A percentile compares a stretch with the other conserved stretches of the same genome.
Conservation (phyloP, 371 early-diverging fungal species). For the Mortierella sp. region DNA sequence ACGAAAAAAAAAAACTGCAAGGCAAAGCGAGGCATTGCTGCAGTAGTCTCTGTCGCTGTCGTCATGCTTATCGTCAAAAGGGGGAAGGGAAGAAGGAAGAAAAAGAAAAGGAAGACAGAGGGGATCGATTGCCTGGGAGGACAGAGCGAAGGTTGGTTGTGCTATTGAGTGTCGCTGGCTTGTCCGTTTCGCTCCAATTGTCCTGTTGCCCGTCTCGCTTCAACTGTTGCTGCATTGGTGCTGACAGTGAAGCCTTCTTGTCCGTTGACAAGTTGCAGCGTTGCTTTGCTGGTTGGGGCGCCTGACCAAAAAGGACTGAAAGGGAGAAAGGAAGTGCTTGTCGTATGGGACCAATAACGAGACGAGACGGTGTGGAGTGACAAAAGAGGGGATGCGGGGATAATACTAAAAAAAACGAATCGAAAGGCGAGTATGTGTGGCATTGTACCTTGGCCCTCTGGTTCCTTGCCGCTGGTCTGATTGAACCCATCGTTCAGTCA, state of each 20-base stretch:
- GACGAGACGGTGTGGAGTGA: not conserved
- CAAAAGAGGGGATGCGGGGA: not conserved
- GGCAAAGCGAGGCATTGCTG: not conserved
- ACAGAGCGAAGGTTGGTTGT: not conserved
- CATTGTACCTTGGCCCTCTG: slow-evolving; percentile 51
- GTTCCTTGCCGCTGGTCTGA: slow-evolving; percentile 51
- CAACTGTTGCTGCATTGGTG: not conserved
- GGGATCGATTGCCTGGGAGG: not conserved
- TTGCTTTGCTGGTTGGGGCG: not conserved
- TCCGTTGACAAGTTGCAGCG: not conserved
- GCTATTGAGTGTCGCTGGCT: not conserved
- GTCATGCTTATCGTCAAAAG: slow-evolving; percentile 1
- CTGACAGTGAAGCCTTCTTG: not conserved
- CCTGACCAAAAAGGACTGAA: not conserved
- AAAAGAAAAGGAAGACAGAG: not conserved
- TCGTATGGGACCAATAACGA: not conserved
- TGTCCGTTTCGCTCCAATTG: not conserved
- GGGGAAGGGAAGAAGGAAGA: not conserved
- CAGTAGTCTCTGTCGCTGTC: not conserved
- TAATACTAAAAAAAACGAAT: not conserved
- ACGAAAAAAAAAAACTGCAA: not conserved
- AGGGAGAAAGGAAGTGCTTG: not conserved
- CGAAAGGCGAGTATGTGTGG: not conserved
- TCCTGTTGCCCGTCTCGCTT: not conserved
- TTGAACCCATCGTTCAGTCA: slow-evolving; percentile 51